phyloP scores from a whole-genome alignment of 306 rosid genomes.

The Datisca glomerata region DNA sequence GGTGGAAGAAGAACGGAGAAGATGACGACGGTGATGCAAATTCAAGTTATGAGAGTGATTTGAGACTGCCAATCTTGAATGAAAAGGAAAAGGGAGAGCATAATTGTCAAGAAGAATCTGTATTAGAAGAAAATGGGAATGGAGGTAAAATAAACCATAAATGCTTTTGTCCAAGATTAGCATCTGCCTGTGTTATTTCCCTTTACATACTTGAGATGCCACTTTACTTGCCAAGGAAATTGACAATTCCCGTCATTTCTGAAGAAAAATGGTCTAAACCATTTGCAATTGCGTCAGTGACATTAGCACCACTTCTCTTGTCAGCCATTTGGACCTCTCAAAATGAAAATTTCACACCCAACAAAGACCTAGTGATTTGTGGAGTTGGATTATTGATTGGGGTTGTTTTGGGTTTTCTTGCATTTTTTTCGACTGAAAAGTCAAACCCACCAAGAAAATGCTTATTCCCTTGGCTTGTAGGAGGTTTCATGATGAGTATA shows the following conservation, averaged over 20 bases:
- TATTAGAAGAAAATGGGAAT: too few species aligned
- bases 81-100: conserved; percentile 4
- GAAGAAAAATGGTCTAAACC: conserved; percentile 73
- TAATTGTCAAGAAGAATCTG: conserved; percentile 7
- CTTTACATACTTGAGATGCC: conserved; percentile 38
- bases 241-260: conserved; percentile 58
- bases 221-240: conserved; percentile 61
- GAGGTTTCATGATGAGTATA: conserved; percentile 65
- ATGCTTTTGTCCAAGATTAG: conserved; percentile 1
- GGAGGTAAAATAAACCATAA: conserved; percentile 1
- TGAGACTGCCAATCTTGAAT: conserved; percentile 8
- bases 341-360: conserved; percentile 16
- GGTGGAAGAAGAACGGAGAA: conserved; percentile 8
- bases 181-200: conserved; percentile 4
- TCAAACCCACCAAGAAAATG: conserved; percentile 48
- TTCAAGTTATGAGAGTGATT: neutral
- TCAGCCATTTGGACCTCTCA: conserved; percentile 33
- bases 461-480: conserved; percentile 54
- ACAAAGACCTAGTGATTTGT: conserved; percentile 15
- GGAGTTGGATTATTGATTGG: conserved; percentile 30
- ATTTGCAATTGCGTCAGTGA: conserved; percentile 51
- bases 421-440: conserved; percentile 32
- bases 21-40: neutral
- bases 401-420: conserved; percentile 34
- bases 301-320: conserved; percentile 52